Evolutionary conservation across 2,329 filamentous ascomycete species (phyloP).

Genomic region (Aspergillus persii): DNA sequence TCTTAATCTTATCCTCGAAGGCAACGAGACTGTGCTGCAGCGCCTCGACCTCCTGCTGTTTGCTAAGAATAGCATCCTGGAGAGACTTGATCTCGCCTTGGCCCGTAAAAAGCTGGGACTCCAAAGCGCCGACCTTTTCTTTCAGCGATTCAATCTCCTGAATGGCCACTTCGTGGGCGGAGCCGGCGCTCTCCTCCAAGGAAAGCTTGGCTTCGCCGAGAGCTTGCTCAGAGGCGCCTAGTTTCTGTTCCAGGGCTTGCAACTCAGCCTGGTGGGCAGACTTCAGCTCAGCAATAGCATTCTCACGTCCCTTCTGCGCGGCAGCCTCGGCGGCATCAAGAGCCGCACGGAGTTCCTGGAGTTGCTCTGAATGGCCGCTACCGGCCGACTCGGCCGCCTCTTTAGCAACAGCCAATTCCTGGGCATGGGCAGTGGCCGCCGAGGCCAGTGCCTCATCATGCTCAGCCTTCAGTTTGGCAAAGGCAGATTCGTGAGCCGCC

Average conservation of each 20-base stretch:
- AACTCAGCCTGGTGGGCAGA: constrained; percentile 31
- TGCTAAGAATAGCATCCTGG: constrained; percentile 34
- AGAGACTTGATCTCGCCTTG: constrained; percentile 34
- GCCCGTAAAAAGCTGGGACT: constrained; percentile 31
- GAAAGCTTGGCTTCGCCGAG: constrained; percentile 32
- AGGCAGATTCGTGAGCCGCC: constrained; percentile 25
- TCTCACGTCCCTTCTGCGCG: constrained; percentile 30
- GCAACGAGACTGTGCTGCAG: constrained; percentile 38
- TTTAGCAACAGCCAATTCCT: constrained; percentile 34
- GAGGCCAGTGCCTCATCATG: constrained; percentile 23
- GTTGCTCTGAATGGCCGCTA: constrained; percentile 29
- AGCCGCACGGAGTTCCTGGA: constrained; percentile 34
- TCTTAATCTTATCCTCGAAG: constrained; percentile 36
- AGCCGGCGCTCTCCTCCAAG: constrained; percentile 33
- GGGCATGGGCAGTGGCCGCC: constrained; percentile 28
- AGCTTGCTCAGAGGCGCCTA: constrained; percentile 33
- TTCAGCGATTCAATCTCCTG: constrained; percentile 37
- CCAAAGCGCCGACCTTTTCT: constrained; percentile 34
- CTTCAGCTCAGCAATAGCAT: constrained; percentile 32
- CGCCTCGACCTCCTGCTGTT: constrained; percentile 36
- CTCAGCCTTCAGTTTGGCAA: constrained; percentile 23
- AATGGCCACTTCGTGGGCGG: constrained; percentile 32
- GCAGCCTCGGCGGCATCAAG: constrained; percentile 30
- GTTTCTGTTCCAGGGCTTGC: constrained; percentile 33
- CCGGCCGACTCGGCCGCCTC: constrained; percentile 31